These are phyloP conservation scores for Fusarium neocosmosporiellum DNA, from an alignment of 2,329 filamentous ascomycete genomes.

Conservation along the genomic window DNA sequence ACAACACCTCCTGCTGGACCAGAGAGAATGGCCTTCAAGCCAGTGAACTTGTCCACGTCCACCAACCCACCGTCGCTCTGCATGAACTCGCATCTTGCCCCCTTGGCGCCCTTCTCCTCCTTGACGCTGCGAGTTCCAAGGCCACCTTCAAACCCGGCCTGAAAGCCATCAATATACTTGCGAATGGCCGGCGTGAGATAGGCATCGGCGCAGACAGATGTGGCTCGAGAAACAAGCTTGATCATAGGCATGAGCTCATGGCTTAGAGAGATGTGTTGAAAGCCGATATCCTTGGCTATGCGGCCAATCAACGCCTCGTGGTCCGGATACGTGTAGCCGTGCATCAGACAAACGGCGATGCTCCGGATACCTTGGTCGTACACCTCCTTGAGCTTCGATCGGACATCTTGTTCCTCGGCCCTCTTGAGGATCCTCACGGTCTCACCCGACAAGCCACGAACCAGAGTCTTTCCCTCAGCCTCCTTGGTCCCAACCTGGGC, in stretches of 20 bases:
- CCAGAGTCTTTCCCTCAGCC: conserved; percentile 67
- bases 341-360: conserved; percentile 91
- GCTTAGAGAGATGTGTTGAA: conserved; percentile 75
- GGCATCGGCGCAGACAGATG: conserved; percentile 57
- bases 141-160: conserved; percentile 82
- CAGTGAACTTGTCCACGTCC: conserved; percentile 84
- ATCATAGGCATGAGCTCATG: conserved; percentile 58
- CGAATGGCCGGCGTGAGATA: conserved; percentile 57
- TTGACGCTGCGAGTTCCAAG: conserved; percentile 81
- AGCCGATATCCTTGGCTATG: conserved; percentile 81
- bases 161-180: conserved; percentile 75
- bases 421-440: conserved; percentile 73
- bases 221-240: conserved; percentile 56
- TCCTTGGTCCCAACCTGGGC: conserved; percentile 61
- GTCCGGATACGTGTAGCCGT: conserved; percentile 89
- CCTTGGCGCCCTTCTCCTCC: conserved; percentile 70
- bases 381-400: conserved; percentile 69
- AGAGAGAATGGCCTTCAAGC: conserved; percentile 85
- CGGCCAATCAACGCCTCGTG: conserved; percentile 84
- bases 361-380: conserved; percentile 78
- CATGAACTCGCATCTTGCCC: conserved; percentile 94
- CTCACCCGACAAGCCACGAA: conserved; percentile 76
- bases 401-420: conserved; percentile 65
- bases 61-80: conserved; percentile 83
- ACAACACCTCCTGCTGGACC: conserved; percentile 95